A percentile compares a stretch with the other conserved stretches of the same genome.
phyloP scores from a whole-genome alignment of 2,329 filamentous ascomycete species.

The Stemphylium beticola region DNA sequence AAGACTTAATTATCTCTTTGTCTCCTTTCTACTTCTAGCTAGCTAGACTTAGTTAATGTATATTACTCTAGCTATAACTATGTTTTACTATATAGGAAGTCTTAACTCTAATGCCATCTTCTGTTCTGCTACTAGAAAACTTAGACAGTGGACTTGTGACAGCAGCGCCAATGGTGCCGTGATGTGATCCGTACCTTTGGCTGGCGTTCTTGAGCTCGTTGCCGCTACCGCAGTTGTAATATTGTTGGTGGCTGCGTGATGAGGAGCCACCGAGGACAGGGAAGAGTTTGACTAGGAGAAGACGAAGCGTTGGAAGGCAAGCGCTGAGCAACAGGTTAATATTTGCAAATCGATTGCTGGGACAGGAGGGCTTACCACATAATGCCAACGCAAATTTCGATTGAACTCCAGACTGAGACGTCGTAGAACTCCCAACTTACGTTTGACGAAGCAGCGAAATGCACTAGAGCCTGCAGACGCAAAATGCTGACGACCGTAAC shows the following conservation, averaged over 20 bases:
- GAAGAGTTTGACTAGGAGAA: slow-evolving; percentile 46
- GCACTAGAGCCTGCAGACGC: slow-evolving; percentile 51
- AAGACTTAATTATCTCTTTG: too few species aligned
- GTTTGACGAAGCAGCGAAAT: slow-evolving; percentile 52
- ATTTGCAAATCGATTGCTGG: background rate
- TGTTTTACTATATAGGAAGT: slow-evolving; percentile 27
- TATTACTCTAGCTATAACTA: slow-evolving; percentile 16
- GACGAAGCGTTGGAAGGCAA: slow-evolving; percentile 51
- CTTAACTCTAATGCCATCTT: slow-evolving; percentile 26
- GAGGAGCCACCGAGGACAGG: slow-evolving; percentile 47
- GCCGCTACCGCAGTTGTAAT: slow-evolving; percentile 35
- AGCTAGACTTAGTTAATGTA: slow-evolving; percentile 27
- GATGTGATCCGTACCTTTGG: slow-evolving; percentile 14
- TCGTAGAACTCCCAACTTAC: slow-evolving; percentile 50
- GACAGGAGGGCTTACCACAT: slow-evolving; percentile 37
- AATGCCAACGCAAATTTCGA: slow-evolving; percentile 53
- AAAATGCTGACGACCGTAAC: slow-evolving; percentile 54
- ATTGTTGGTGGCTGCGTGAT: slow-evolving; percentile 25
- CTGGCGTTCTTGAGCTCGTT: slow-evolving; percentile 28
- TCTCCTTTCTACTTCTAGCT: too few species aligned
- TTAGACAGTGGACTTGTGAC: slow-evolving; percentile 4
- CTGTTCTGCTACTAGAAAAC: slow-evolving; percentile 6
- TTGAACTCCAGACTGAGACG: slow-evolving; percentile 50
- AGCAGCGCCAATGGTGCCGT: slow-evolving; percentile 2
- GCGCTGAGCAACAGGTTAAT: slow-evolving; percentile 29